These are phyloP conservation scores for Oryza australiensis DNA, from an alignment of 176 grass and related monocot genomes.

Conservation along the genomic window DNA sequence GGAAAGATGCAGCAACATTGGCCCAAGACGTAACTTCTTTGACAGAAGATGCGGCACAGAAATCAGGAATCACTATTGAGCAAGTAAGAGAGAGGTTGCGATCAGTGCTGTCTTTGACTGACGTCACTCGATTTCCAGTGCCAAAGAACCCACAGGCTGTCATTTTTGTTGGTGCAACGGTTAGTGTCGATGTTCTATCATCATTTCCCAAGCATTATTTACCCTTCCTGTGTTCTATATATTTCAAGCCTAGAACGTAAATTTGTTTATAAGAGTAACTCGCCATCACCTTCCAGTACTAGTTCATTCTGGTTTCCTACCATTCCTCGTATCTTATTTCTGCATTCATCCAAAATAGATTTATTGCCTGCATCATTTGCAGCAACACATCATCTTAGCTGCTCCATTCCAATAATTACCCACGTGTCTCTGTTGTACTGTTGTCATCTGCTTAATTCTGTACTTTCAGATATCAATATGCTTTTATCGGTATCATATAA, in stretches of 20 bases:
- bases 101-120: constrained; percentile 83
- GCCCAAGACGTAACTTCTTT: constrained; percentile 49
- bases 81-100: constrained; percentile 81
- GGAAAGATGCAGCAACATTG: constrained; percentile 67
- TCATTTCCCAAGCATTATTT: neutral
- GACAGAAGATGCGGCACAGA: constrained; percentile 28
- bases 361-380: neutral
- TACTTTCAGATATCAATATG: neutral
- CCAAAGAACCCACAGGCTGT: constrained; percentile 67
- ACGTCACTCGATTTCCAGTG: constrained; percentile 80
- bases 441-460: constrained; percentile 13
- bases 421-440: neutral
- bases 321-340: neutral
- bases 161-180: constrained; percentile 78
- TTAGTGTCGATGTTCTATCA: constrained; percentile 24
- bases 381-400: neutral
- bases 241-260: neutral
- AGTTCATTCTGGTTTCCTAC: constrained; percentile 7
- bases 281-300: neutral
- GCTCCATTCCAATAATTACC: neutral
- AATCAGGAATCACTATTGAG: constrained; percentile 49
- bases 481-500: neutral
- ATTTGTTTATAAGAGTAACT: constrained; percentile 9
- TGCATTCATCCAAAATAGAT: constrained; percentile 10
- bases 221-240: neutral